Conservation (phyloP, 1,284 basidiomycete genomes). For the Ceratobasidium sp. region DNA sequence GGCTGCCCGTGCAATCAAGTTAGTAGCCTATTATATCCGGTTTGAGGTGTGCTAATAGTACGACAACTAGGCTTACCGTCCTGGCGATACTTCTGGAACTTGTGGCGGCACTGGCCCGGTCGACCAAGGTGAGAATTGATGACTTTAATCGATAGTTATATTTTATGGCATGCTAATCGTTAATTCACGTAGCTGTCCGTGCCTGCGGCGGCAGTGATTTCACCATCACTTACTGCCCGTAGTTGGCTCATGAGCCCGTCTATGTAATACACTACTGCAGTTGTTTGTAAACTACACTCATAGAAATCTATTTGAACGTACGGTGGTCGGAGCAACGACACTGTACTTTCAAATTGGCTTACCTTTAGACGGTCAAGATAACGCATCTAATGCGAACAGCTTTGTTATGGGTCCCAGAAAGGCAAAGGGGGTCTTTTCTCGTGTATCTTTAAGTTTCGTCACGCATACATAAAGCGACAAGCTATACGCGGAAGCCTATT, state of each 20-base stretch:
- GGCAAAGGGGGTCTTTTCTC: no score
- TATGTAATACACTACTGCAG: not conserved
- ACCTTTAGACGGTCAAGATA: no score
- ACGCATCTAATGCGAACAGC: no score
- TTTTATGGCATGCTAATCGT: not conserved
- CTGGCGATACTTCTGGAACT: slow-evolving; percentile 41
- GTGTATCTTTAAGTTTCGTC: no score
- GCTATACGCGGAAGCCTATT: not conserved
- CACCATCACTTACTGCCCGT: slow-evolving; percentile 48
- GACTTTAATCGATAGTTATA: no score
- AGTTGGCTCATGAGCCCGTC: not conserved
- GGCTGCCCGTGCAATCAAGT: slow-evolving; percentile 46
- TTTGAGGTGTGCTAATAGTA: not conserved
- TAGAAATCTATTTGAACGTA: no score
- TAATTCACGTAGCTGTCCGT: slow-evolving; percentile 5
- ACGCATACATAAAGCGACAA: not conserved
- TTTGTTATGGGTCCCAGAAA: no score
- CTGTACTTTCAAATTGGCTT: no score
- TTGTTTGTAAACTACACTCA: slow-evolving; percentile 7
- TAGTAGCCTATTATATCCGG: not conserved
- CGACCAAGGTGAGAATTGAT: slow-evolving; percentile 10
- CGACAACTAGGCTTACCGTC: slow-evolving; percentile 33
- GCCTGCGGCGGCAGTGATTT: slow-evolving; percentile 39
- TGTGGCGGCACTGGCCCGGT: slow-evolving; percentile 40
- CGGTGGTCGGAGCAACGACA: no score